Evolutionary conservation across 1,284 basidiomycete genomes (phyloP), one percentile per base, ranked within the genome.

Genomic region (Ustilago cynodontis): DNA sequence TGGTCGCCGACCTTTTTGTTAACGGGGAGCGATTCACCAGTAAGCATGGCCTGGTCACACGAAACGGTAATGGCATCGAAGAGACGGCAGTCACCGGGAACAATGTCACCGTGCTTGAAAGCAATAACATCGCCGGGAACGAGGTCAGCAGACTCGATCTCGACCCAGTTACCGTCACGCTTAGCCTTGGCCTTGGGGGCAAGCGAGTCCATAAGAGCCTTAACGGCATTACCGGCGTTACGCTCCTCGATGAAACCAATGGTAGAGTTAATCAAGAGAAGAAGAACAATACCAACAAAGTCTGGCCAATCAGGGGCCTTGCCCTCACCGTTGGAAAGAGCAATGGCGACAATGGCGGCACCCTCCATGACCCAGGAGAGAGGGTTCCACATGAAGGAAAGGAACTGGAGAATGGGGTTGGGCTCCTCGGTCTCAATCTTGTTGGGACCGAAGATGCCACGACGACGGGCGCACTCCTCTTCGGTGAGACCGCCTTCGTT

Each of bases 191-290:
- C 95, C 89, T 98, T 98, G 87, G 95, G 96, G 22, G 96, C 95
- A 78, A 98, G 93, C 18, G 95, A 98, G 87, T 98, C 95, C 95
- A 98, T 98, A 80, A 98, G 93, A 14, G 95, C 95, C 89, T 97
- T 98, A 89, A 98, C 95, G 43, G 95, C 95, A 87, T 98, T 97
- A 88, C 95, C 95, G 59, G 95, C 95, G 85, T 94, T 94, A 71
- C 92, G 91, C 88, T 98, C 96, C 88, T 98, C 95, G 88, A 97
- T 94, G 91, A 95, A 98, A 90, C 96, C 95, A 85, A 98, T 98
- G 60, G 91, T 89, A 11, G 95, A 97, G 91, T 98, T 98, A 91
- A 95, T 89, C 87, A 98, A 89, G 43, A 98, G 88, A 22, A 98
- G 90, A 65, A 94, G 88, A 82, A 97, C 89, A 88, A 98, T 98